phyloP scores from a whole-genome alignment of 202 grass and related monocot species.

The Zoysia matrella region DNA sequence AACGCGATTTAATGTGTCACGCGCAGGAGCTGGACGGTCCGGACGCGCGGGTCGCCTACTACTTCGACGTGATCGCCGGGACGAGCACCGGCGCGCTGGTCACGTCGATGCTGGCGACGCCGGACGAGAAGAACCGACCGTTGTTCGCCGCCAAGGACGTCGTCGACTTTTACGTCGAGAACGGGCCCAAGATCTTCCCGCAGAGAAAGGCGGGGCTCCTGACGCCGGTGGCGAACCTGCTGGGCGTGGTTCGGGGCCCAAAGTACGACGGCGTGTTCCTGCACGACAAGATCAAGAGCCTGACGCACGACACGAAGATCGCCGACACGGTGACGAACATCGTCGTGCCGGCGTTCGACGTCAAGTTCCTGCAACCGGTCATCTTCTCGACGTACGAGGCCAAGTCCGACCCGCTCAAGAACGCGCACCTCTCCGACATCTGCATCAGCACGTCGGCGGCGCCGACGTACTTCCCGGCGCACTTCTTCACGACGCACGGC shows the following conservation, averaged over 20 bases:
- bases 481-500: not conserved
- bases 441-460: no score
- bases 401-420: no score
- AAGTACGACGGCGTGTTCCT: constrained; percentile 50
- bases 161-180: constrained; percentile 70
- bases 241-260: constrained; percentile 23
- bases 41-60: constrained; percentile 47
- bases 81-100: no score
- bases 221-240: not conserved
- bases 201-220: constrained; percentile 37
- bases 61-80: no score
- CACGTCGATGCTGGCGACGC: constrained; percentile 61
- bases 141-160: constrained; percentile 62
- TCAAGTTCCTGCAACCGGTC: not conserved
- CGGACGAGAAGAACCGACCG: constrained; percentile 56
- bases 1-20: no score
- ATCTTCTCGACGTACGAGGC: no score
- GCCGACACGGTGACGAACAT: no score
- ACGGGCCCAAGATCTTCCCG: constrained; percentile 73
- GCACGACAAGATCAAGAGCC: constrained; percentile 5
- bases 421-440: no score
- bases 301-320: not conserved
- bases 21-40: constrained; percentile 65
- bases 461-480: no score
- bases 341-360: no score